Conservation (phyloP, 768 basidiomycete species). For the Suillus paluster region DNA sequence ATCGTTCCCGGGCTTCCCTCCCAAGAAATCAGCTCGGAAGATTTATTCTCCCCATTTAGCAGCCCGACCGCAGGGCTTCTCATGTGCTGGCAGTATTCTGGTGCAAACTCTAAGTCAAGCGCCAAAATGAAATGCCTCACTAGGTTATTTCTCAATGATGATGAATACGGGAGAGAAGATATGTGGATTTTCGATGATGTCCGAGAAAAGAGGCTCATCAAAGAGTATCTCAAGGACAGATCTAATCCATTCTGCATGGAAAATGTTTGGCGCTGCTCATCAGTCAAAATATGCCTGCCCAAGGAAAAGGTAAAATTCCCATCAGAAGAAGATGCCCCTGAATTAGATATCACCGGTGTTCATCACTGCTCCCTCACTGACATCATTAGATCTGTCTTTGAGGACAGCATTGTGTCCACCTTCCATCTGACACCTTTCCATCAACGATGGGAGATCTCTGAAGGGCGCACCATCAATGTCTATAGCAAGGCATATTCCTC, state of each 20-base stretch:
- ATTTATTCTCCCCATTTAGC: constrained; percentile 17
- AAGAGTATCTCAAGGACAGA: neutral
- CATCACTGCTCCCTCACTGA: constrained; percentile 8
- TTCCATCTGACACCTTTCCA: neutral
- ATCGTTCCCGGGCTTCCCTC: neutral
- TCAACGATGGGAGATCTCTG: neutral
- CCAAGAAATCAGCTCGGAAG: neutral
- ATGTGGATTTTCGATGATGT: constrained; percentile 19
- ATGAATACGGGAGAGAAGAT: constrained; percentile 26
- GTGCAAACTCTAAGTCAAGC: constrained; percentile 30
- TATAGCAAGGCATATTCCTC: constrained; percentile 10
- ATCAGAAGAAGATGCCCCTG: neutral
- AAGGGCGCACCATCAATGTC: neutral
- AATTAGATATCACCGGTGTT: neutral
- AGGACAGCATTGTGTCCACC: neutral
- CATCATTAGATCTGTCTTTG: neutral
- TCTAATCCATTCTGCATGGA: constrained; percentile 5
- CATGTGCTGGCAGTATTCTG: constrained; percentile 36
- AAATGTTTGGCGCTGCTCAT: constrained; percentile 11
- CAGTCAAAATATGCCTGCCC: constrained; percentile 1
- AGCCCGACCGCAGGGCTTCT: constrained; percentile 28
- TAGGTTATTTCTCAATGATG: constrained; percentile 24
- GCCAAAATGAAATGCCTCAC: constrained; percentile 29
- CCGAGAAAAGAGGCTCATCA: neutral
- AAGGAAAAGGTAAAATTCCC: neutral